Conservation (phyloP, 305 asterid genomes). For the Lippia alba region DNA sequence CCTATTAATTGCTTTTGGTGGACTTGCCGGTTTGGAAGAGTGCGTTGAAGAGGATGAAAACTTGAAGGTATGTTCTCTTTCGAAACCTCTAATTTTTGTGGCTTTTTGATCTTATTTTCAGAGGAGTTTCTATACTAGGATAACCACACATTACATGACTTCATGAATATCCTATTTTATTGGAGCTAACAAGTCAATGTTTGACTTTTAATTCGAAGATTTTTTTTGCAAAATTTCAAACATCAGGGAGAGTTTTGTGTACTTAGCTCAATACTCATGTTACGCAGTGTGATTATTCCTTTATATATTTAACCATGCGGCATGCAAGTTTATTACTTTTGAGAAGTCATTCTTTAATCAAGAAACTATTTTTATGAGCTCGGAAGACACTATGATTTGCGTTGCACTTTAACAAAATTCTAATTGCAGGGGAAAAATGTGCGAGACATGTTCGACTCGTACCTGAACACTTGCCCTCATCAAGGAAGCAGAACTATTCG, state of each 20-base stretch:
- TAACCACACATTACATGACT: too few relatives aligned
- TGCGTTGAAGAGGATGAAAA: slow-evolving; percentile 78
- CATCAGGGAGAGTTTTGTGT: too few relatives aligned
- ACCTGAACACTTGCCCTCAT: slow-evolving; percentile 84
- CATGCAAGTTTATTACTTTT: not conserved
- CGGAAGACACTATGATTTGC: not conserved
- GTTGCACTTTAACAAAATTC: slow-evolving; percentile 7
- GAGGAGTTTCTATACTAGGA: not conserved
- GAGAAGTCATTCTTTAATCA: not conserved
- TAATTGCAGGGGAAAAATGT: slow-evolving; percentile 73
- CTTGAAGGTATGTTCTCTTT: slow-evolving; percentile 58
- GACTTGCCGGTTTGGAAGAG: slow-evolving; percentile 98
- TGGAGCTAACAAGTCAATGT: too few relatives aligned
- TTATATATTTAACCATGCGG: not conserved
- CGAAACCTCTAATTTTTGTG: not conserved
- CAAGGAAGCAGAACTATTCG: slow-evolving; percentile 98
- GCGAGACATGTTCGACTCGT: slow-evolving; percentile 65
- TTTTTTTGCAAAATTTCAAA: too few relatives aligned
- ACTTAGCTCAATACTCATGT: too few relatives aligned
- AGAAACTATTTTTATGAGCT: slow-evolving; percentile 1
- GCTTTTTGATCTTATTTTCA: not conserved
- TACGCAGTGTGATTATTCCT: too few relatives aligned
- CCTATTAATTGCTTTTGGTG: slow-evolving; percentile 96
- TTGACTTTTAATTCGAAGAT: too few relatives aligned
- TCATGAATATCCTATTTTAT: too few relatives aligned